phyloP scores from a whole-genome alignment of 108 stramenopile genomes.

The Epithemia pelagica region DNA sequence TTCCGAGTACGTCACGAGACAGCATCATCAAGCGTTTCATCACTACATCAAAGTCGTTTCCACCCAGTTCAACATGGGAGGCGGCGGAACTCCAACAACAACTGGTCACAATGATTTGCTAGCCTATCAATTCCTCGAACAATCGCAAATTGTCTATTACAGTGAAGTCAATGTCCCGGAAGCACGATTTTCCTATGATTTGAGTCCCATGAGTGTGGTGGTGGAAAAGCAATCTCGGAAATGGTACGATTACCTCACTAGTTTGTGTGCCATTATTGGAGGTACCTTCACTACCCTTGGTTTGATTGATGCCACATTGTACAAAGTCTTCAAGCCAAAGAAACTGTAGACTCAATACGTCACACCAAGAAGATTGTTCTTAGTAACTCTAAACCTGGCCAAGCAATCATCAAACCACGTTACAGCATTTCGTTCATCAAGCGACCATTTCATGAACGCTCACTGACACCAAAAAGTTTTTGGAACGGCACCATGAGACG shows the following conservation, averaged over 20 bases:
- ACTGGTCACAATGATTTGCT: slow-evolving; percentile 46
- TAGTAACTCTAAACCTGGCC: too few relatives aligned
- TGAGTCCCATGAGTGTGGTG: slow-evolving; percentile 88
- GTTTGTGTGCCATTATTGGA: slow-evolving; percentile 93
- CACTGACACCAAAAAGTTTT: too few relatives aligned
- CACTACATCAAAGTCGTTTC: slow-evolving; percentile 99
- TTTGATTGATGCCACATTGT: slow-evolving; percentile 86
- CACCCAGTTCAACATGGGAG: slow-evolving; percentile 76
- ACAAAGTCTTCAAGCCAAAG: slow-evolving; percentile 90
- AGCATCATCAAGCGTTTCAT: slow-evolving; percentile 90
- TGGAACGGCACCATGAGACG: too few relatives aligned
- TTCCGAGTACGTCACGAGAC: slow-evolving; percentile 42
- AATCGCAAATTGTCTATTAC: slow-evolving; percentile 80
- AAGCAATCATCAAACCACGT: too few relatives aligned
- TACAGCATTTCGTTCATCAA: too few relatives aligned
- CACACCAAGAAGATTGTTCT: too few relatives aligned
- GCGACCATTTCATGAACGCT: too few relatives aligned
- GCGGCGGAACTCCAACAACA: too few relatives aligned
- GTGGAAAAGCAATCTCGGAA: slow-evolving; percentile 66
- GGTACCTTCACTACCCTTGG: slow-evolving; percentile 98
- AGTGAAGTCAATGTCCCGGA: slow-evolving; percentile 72
- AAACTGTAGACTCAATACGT: slow-evolving; percentile 55
- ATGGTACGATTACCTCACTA: slow-evolving; percentile 96
- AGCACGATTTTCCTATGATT: slow-evolving; percentile 82
- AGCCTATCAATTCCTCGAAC: slow-evolving; percentile 79